Conservation (phyloP, 2,329 filamentous ascomycete species). For the Aspergillus jensenii region DNA sequence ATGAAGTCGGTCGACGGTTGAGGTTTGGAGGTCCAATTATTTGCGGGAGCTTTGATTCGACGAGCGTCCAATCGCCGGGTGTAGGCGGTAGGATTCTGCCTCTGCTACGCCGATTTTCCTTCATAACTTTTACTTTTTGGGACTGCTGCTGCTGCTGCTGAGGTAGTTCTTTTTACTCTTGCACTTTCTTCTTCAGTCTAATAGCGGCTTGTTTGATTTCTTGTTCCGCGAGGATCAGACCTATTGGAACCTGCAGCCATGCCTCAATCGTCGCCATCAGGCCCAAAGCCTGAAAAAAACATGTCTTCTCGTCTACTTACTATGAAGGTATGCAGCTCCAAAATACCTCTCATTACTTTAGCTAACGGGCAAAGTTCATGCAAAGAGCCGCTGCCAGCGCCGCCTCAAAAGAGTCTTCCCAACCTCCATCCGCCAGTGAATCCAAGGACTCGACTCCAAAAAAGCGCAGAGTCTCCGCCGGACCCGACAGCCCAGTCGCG, state of each 20-base stretch:
- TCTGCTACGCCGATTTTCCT: constrained; percentile 14
- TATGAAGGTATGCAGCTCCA: constrained; percentile 65
- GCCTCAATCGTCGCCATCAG: constrained; percentile 44
- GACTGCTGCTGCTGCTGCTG: background rate
- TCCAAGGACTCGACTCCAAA: constrained; percentile 32
- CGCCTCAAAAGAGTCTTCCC: constrained; percentile 43
- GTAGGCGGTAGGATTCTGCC: constrained; percentile 22
- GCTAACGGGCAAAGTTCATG: constrained; percentile 66
- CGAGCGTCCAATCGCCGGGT: constrained; percentile 25
- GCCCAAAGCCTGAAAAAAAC: constrained; percentile 60
- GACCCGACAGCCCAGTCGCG: constrained; percentile 20
- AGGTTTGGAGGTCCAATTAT: constrained; percentile 24
- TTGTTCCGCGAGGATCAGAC: background rate
- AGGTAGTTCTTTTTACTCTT: background rate
- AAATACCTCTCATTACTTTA: background rate
- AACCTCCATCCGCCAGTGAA: constrained; percentile 50
- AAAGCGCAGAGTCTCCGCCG: constrained; percentile 34
- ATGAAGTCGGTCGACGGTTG: constrained; percentile 25
- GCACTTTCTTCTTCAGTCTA: background rate
- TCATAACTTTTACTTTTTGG: background rate
- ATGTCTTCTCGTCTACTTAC: constrained; percentile 87
- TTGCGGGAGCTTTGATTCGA: constrained; percentile 25
- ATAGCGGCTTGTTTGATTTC: background rate
- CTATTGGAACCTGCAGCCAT: constrained; percentile 22
- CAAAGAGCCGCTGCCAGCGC: constrained; percentile 73